These are phyloP conservation scores for Conringia planisiliqua DNA, from an alignment of 345 rosid genomes.

Conservation along the genomic window DNA sequence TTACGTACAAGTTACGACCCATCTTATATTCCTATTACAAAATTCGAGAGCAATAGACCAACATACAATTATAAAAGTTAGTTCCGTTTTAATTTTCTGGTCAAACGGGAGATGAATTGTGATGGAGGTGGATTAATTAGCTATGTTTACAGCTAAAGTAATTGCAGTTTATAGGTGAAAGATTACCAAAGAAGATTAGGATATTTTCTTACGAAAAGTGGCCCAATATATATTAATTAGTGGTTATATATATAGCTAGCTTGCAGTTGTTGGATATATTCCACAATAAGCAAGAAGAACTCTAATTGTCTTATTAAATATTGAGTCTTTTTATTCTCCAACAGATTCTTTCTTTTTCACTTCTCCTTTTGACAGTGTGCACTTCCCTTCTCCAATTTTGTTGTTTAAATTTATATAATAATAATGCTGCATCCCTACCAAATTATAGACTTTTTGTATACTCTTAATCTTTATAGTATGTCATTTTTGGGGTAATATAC, in stretches of 20 bases:
- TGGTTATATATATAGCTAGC: background rate
- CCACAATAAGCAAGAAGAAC: slow-evolving; percentile 24
- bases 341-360: slow-evolving; percentile 33
- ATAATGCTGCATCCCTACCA: slow-evolving; percentile 5
- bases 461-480: background rate
- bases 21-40: background rate
- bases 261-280: slow-evolving; percentile 33
- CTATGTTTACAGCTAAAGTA: slow-evolving; percentile 3
- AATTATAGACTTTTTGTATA: background rate
- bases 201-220: slow-evolving; percentile 14
- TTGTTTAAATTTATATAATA: background rate
- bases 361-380: slow-evolving; percentile 24
- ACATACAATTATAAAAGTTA: background rate
- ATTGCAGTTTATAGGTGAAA: slow-evolving; percentile 23
- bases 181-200: slow-evolving; percentile 27
- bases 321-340: slow-evolving; percentile 22
- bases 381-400: slow-evolving; percentile 8
- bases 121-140: background rate
- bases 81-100: background rate
- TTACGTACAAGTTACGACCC: background rate
- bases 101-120: background rate
- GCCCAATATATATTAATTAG: slow-evolving; percentile 5
- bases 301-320: background rate
- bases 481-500: background rate
- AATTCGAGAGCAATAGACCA: background rate